A percentile compares a stretch with the other conserved stretches of the same genome.
These are phyloP conservation scores for Candida lessepsii DNA, from an alignment of 805 yeast genomes.

Conservation along the genomic window DNA sequence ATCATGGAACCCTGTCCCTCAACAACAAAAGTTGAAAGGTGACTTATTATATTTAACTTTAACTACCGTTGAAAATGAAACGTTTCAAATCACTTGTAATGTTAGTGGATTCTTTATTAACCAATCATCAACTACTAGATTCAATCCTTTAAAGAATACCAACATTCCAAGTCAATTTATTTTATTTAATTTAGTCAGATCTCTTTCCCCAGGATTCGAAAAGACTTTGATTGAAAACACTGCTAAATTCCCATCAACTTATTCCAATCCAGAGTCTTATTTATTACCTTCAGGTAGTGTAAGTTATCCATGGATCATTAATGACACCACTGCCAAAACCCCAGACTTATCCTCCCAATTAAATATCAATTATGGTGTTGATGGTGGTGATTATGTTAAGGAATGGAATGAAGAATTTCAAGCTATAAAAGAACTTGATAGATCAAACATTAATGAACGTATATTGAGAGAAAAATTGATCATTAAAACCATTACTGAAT, in stretches of 20 bases:
- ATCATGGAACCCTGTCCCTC: constrained; percentile 84
- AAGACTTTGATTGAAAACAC: constrained; percentile 54
- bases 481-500: constrained; percentile 70
- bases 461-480: constrained; percentile 73
- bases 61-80: constrained; percentile 79
- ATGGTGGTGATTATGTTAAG: constrained; percentile 55
- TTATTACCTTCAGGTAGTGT: constrained; percentile 62
- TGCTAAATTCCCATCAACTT: constrained; percentile 35
- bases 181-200: constrained; percentile 57
- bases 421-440: constrained; percentile 70
- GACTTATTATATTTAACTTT: constrained; percentile 75
- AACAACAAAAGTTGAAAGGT: constrained; percentile 60
- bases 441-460: constrained; percentile 58
- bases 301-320: constrained; percentile 78
- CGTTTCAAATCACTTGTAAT: constrained; percentile 73
- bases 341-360: constrained; percentile 67
- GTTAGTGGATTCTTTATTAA: constrained; percentile 78
- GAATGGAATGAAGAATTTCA: constrained; percentile 95
- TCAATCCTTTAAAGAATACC: constrained; percentile 61
- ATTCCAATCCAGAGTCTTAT: constrained; percentile 52
- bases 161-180: constrained; percentile 42
- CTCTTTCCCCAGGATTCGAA: constrained; percentile 63
- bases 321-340: constrained; percentile 18
- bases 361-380: constrained; percentile 54
- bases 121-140: constrained; percentile 61